Evolutionary conservation across 225 moss, liverwort and hornwort species (phyloP).

Genomic region (Takakia lepidozioides): DNA sequence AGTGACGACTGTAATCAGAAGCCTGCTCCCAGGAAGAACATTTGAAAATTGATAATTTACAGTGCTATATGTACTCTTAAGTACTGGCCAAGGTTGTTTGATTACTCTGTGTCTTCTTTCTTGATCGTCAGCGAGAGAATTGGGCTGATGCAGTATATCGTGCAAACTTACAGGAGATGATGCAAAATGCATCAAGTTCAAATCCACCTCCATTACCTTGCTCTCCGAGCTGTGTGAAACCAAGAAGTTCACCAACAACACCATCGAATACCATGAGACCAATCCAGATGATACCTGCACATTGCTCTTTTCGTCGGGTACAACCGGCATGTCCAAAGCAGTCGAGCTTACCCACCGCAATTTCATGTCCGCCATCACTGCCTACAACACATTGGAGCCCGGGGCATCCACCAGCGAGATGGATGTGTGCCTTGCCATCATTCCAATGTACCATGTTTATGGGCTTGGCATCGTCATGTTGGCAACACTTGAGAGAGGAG

Average conservation of each 20-base stretch:
- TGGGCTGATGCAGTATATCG: too few species aligned
- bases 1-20: too few species aligned
- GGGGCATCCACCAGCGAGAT: slow-evolving; percentile 17
- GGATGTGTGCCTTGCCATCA: slow-evolving; percentile 36
- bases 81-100: too few species aligned
- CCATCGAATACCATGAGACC: background rate
- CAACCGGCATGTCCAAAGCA: slow-evolving; percentile 6
- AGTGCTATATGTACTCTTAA: too few species aligned
- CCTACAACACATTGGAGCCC: slow-evolving; percentile 7
- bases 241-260: slow-evolving; percentile 1
- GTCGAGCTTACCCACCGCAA: slow-evolving; percentile 6
- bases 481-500: slow-evolving; percentile 28
- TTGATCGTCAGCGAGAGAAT: too few species aligned
- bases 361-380: slow-evolving; percentile 6
- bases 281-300: slow-evolving; percentile 4
- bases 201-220: background rate
- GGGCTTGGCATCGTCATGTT: slow-evolving; percentile 39
- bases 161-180: background rate
- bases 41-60: too few species aligned
- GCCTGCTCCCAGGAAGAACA: too few species aligned
- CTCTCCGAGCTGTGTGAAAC: slow-evolving; percentile 23
- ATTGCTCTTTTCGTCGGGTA: slow-evolving; percentile 6
- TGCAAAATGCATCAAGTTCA: slow-evolving; percentile 1
- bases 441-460: slow-evolving; percentile 42
- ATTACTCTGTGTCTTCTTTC: too few species aligned